phyloP scores from a whole-genome alignment of 257 asterid genomes.

The Schizonepeta tenuifolia region DNA sequence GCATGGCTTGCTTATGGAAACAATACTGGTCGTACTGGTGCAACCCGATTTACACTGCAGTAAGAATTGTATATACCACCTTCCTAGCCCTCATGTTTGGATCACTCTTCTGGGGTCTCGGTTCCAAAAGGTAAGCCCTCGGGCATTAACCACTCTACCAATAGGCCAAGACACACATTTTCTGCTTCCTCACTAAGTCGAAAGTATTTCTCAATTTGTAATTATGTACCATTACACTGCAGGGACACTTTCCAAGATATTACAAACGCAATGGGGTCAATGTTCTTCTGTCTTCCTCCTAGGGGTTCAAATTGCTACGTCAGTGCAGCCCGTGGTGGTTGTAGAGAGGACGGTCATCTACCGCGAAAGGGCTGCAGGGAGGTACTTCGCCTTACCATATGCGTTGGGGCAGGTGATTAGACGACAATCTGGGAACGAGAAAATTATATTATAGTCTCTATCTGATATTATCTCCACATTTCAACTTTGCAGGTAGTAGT shows the following conservation, averaged over 20 bases:
- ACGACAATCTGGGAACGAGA: too few species aligned
- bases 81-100: slow-evolving; percentile 5
- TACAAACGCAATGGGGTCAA: slow-evolving; percentile 37
- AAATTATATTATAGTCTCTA: not conserved
- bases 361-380: slow-evolving; percentile 52
- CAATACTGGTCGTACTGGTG: slow-evolving; percentile 13
- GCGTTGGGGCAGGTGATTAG: slow-evolving; percentile 47
- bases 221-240: not conserved
- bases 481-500: slow-evolving; percentile 30
- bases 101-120: slow-evolving; percentile 1
- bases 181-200: too few species aligned
- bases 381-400: slow-evolving; percentile 48
- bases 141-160: too few species aligned
- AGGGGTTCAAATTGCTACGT: slow-evolving; percentile 29
- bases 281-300: slow-evolving; percentile 33
- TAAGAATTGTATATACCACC: not conserved
- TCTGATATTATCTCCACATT: not conserved
- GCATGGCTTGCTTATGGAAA: slow-evolving; percentile 11
- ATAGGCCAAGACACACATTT: too few species aligned
- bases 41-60: slow-evolving; percentile 11
- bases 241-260: slow-evolving; percentile 34
- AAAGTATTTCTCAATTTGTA: not conserved
- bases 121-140: not conserved
- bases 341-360: slow-evolving; percentile 39
- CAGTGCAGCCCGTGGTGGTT: slow-evolving; percentile 39